phyloP scores from a whole-genome alignment of 2,329 filamentous ascomycete species.

The Coccinonectria pachysandricola region DNA sequence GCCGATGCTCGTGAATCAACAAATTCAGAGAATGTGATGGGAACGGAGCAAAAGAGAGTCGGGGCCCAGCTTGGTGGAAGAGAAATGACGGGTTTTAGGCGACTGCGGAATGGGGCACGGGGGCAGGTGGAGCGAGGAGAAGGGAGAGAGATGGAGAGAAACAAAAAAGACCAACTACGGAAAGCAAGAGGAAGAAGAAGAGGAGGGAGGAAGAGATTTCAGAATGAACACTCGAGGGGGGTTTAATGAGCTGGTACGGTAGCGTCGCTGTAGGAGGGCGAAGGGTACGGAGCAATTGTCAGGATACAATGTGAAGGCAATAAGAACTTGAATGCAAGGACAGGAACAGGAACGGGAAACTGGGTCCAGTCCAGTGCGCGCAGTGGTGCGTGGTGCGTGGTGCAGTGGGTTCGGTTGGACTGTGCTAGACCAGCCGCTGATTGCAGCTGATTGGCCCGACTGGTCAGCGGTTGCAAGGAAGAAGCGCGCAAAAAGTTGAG shows the following conservation, averaged over 20 bases:
- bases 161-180: conserved; percentile 19
- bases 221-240: conserved; percentile 16
- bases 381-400: no score
- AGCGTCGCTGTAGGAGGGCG: conserved; percentile 13
- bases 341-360: conserved; percentile 17
- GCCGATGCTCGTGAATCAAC: conserved; percentile 17
- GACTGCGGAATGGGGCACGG: conserved; percentile 20
- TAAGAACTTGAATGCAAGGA: conserved; percentile 6
- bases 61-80: conserved; percentile 17
- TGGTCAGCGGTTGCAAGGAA: conserved; percentile 4
- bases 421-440: no score
- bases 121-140: conserved; percentile 10
- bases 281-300: conserved; percentile 4
- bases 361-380: no score
- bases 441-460: no score
- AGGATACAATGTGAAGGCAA: conserved; percentile 9
- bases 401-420: no score
- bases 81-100: conserved; percentile 15
- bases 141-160: conserved; percentile 21
- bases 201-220: conserved; percentile 23
- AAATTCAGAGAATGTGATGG: no score
- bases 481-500: conserved; percentile 7
- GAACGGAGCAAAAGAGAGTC: conserved; percentile 10
- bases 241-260: conserved; percentile 25
- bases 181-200: conserved; percentile 10